Percentiles rank a stretch among this genome's conserved stretches.
Evolutionary conservation across 352 stramenopile species (phyloP).

Genomic region (Thalassiosira pacifica): DNA sequence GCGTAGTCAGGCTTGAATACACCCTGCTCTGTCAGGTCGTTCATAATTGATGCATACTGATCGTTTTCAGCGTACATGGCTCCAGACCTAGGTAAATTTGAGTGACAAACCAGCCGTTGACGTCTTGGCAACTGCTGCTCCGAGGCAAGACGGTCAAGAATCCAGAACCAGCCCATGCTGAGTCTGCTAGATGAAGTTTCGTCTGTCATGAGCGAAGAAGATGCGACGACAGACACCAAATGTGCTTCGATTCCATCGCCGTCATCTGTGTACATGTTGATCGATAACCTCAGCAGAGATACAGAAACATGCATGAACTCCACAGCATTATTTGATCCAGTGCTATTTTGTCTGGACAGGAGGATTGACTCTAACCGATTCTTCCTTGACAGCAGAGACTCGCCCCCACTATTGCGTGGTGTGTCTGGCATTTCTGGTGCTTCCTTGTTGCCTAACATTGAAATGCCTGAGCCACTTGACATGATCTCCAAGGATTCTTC

Average conservation of each 20-base stretch:
- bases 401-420: neutral
- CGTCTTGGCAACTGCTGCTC: constrained; percentile 56
- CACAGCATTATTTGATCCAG: constrained; percentile 29
- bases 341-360: constrained; percentile 35
- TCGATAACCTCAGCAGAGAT: constrained; percentile 67
- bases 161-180: constrained; percentile 87
- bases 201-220: constrained; percentile 70
- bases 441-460: constrained; percentile 49
- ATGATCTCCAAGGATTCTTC: constrained; percentile 67
- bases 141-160: constrained; percentile 79
- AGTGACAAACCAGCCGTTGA: constrained; percentile 84
- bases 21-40: constrained; percentile 72
- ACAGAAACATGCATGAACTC: constrained; percentile 73
- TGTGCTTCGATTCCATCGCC: constrained; percentile 80
- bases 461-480: constrained; percentile 68
- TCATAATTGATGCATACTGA: constrained; percentile 77
- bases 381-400: constrained; percentile 54
- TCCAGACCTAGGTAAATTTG: constrained; percentile 73
- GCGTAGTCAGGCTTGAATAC: constrained; percentile 76
- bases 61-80: constrained; percentile 69
- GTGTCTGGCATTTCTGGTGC: constrained; percentile 9
- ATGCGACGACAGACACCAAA: constrained; percentile 82
- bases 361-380: constrained; percentile 60
- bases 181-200: constrained; percentile 71
- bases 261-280: constrained; percentile 69